Evolutionary conservation across 208 protist genomes (phyloP).

Genomic region (Zelonia costaricensis): DNA sequence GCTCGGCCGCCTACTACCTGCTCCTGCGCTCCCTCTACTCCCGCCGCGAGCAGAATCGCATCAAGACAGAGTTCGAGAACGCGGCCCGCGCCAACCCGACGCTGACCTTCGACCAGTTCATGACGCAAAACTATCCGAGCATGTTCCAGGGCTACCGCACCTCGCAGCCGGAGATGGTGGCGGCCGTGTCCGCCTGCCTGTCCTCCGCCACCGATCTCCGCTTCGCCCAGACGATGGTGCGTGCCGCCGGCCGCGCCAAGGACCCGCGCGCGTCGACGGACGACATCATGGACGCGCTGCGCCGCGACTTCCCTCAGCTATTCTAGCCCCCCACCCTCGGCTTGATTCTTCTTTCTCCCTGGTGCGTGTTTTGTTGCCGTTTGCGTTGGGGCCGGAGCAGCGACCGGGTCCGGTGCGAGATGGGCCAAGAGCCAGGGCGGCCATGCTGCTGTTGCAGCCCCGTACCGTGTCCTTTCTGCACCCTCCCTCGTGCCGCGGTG

Average conservation of each 20-base stretch:
- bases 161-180: constrained; percentile 67
- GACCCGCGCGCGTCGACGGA: constrained; percentile 71
- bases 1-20: constrained; percentile 59
- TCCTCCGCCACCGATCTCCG: constrained; percentile 51
- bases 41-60: constrained; percentile 56
- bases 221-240: constrained; percentile 66
- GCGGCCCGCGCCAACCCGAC: constrained; percentile 44
- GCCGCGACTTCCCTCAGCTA: constrained; percentile 63
- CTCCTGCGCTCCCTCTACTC: constrained; percentile 67
- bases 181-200: constrained; percentile 70
- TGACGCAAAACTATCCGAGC: constrained; percentile 61
- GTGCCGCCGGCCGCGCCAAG: constrained; percentile 57
- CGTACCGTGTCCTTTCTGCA: no score
- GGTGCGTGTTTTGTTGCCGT: no score
- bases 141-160: constrained; percentile 82
- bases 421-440: no score
- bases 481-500: no score
- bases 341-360: no score
- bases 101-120: constrained; percentile 82
- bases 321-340: constrained; percentile 37
- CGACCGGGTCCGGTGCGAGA: no score
- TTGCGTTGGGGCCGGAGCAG: no score
- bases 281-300: constrained; percentile 73
- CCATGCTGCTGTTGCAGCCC: no score
- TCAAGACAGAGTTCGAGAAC: constrained; percentile 77